Evolutionary conservation across 169 alveolate species (phyloP), one percentile per base, ranked within the genome.

Genomic region (Theileria parva): DNA sequence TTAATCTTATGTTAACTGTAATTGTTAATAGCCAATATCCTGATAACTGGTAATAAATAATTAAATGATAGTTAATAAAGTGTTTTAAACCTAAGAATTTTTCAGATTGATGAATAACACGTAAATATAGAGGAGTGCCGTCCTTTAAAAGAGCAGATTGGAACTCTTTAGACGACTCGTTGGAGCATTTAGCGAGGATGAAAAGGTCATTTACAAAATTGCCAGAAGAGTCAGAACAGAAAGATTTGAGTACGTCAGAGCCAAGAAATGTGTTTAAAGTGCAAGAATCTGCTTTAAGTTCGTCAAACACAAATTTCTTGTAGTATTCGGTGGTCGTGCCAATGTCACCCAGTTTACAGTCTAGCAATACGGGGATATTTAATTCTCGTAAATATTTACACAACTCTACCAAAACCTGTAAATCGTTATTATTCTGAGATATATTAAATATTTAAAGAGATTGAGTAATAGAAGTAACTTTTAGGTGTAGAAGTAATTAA

Each of bases 221-320:
- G 25, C 85, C 79, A 28, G 64, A 74, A 57, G 85, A 63, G 69
- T 60, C 80, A 17, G 92, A 80, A 27, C 80, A 76, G 77, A 78
- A 59, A 32, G 85, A 86, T 21, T 69, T 60, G 70, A 91, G 74
- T 66, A 91, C 92, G 25, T 81, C 85, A 28, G 93, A 72, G 60
- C 94, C 94, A 81, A 91, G 77, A 39, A 81, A 63, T 48, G 88
- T 76, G 87, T 91, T 91, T n/a, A 87, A 86, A 39, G 94, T 91
- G 65, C 92, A 86, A 39, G 92, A 60, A 76, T 91, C 94, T 34
- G 91, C 92, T 69, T 72, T 91, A 27, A 91, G 74, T 21, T 73
- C 73, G 25, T 86, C 92, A 48, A 91, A 91, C 63, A 87, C 86
- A 75, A 91, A 91, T 81, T 74, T 87, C 72, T 86, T 85, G 85